These are phyloP conservation scores for Leccinum subtestaceum DNA, from an alignment of 768 basidiomycete genomes.

Conservation along the genomic window DNA sequence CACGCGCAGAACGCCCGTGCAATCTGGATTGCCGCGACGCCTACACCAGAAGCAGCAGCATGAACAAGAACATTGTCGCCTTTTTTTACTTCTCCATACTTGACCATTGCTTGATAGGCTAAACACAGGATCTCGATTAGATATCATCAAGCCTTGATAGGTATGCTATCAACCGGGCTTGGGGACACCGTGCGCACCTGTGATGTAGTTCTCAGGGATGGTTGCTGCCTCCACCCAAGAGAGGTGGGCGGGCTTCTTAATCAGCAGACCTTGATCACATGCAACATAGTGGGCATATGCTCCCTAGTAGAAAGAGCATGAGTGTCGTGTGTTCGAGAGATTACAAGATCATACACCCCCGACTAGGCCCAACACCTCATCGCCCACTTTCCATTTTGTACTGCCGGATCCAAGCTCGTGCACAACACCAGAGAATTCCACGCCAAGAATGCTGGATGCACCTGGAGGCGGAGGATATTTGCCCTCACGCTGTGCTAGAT, in stretches of 20 bases:
- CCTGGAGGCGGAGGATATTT: slow-evolving; percentile 78
- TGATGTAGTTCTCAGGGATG: slow-evolving; percentile 86
- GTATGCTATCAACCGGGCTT: slow-evolving; percentile 5
- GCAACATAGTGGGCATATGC: slow-evolving; percentile 88
- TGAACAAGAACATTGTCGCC: slow-evolving; percentile 83
- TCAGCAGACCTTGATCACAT: slow-evolving; percentile 60
- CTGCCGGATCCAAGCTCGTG: slow-evolving; percentile 50
- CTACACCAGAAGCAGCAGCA: slow-evolving; percentile 89
- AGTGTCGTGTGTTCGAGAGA: neutral
- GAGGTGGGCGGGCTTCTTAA: slow-evolving; percentile 71
- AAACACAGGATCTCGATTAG: slow-evolving; percentile 1
- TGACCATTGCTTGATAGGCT: slow-evolving; percentile 64
- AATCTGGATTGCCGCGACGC: slow-evolving; percentile 83
- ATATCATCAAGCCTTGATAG: slow-evolving; percentile 3
- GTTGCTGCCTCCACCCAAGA: slow-evolving; percentile 84
- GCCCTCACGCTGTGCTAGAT: slow-evolving; percentile 69
- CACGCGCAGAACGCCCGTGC: slow-evolving; percentile 74
- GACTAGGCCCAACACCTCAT: slow-evolving; percentile 77
- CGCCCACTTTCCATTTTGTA: slow-evolving; percentile 55
- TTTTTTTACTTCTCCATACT: slow-evolving; percentile 64
- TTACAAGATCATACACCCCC: slow-evolving; percentile 56
- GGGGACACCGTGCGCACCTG: slow-evolving; percentile 49
- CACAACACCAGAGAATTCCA: slow-evolving; percentile 80
- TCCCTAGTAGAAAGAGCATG: slow-evolving; percentile 47
- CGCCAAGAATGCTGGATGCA: slow-evolving; percentile 72